Evolutionary conservation across 805 yeast genomes (phyloP).

Genomic region (Wickerhamomyces chambardii): DNA sequence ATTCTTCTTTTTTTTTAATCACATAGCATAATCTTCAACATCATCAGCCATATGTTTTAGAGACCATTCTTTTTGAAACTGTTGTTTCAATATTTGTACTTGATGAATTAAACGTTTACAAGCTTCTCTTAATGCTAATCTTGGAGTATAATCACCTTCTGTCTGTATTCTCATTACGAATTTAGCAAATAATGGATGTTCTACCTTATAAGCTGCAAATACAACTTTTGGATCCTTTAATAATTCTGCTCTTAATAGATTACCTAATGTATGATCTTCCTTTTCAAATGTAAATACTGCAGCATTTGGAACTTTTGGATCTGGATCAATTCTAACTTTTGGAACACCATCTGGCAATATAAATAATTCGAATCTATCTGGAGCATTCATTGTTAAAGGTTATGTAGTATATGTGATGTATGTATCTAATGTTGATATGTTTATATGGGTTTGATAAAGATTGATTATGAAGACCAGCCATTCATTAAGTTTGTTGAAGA

Average conservation of each 20-base stretch:
- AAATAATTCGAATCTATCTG: constrained; percentile 96
- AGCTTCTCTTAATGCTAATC: constrained; percentile 84
- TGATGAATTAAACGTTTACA: constrained; percentile 78
- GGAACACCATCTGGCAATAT: constrained; percentile 96
- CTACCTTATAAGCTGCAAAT: constrained; percentile 96
- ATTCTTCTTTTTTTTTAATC: no score
- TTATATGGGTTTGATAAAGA: no score
- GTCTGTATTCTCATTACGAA: constrained; percentile 93
- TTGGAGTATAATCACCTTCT: constrained; percentile 89
- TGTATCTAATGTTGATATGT: no score
- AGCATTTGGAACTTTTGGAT: constrained; percentile 91
- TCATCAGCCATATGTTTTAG: constrained; percentile 65
- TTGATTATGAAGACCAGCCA: no score
- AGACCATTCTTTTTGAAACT: constrained; percentile 90
- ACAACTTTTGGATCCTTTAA: constrained; percentile 82
- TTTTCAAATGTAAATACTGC: constrained; percentile 89
- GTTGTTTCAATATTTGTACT: constrained; percentile 62
- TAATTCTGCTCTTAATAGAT: constrained; percentile 78
- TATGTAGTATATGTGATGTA: not conserved
- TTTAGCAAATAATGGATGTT: constrained; percentile 95
- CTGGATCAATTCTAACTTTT: constrained; percentile 84
- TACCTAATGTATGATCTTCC: constrained; percentile 96
- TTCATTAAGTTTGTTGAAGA: no score
- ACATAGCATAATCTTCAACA: constrained; percentile 22
- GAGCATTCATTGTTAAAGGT: constrained; percentile 74